Evolutionary conservation across 352 stramenopile genomes (phyloP), one percentile per base, ranked within the genome.

Genomic region (Phytophthora europaea): DNA sequence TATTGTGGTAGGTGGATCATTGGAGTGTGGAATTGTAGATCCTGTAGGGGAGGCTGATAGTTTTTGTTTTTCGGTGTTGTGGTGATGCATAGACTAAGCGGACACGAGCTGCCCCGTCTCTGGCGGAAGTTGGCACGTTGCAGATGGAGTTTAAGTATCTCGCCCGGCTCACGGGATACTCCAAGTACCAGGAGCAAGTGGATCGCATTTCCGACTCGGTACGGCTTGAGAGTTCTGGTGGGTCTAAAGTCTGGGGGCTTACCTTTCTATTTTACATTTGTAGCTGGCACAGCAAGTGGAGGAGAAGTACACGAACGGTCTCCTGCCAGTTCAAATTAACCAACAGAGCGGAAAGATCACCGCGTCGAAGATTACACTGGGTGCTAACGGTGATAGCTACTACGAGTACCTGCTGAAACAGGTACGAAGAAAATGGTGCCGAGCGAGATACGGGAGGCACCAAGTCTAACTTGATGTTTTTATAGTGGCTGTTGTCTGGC

Each of bases 61-160:
- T 18, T 50, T 8, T 50, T n/a, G 23, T 9, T 10, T 6, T 23
- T 40, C 12, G 16, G 18, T 54, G 26, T 45, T 43, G 18, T 63
- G 9, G 15, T 53, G 38, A 63, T 18, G 9, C 16, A 20, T 26
- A 91, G 82, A 56, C 71, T 1, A 87, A 90, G 50, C 67, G 59
- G 1, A 73, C 74, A 6, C 61, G 72, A 6, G 78, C 82, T 4
- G 59, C 75, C n/a, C 80, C 81, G 36, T 90, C 85, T 8, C 56
- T 94, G 13, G 81, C 89, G 13, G 89, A 94, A 69, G 81, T 88
- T 1, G 87, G 85, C 2, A 90, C 86, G 23, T 72, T 96, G 22
- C 88, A 96, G 54, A 76, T 96, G 51, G 89, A 96, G 64, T 96
- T 95, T 58, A 93, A 94, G 76, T 94, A 92, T 65, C 76, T 96